Evolutionary conservation across 2,329 filamentous ascomycete species (phyloP), one percentile per base, ranked within the genome.

Genomic region (Diaporthe caulivora): DNA sequence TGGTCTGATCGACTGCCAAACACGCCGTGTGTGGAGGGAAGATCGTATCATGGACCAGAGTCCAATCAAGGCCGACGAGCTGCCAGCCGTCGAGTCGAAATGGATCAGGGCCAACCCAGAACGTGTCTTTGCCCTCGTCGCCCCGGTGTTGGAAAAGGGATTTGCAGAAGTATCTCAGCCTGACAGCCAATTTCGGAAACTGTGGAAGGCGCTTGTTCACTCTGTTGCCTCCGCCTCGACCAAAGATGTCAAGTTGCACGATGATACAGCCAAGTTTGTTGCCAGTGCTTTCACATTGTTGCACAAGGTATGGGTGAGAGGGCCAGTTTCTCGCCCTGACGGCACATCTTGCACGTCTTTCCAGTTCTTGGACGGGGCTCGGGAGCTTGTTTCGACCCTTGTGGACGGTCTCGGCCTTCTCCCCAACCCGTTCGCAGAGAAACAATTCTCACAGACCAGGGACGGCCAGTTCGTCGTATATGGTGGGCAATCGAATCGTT

Each of bases 211-310:
- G 1, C 84, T 95, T 17, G 86, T 94, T 55, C 84, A 86, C 4
- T 89, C 92, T 1, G 85, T 95, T 34, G 88, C 91, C 2, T 88
- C 89, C 64, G 93, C 93, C 51, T 92, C 92, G 31, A 89, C 88
- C 54, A 97, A 98, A 82, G 97, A 99, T 82, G 93, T 99, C 77
- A 97, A 96, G 78, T 92, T 95, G 9, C 95, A 95, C 0, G 89
- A 89, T 17, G 96, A 98, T 75, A 94, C 95, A 1, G 93, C 94
- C 79, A 89, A 91, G 75, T 96, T 95, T 73, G 88, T 98, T 75
- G 92, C 93, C 29, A 87, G 90, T 54, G 87, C 95, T 29, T 87
- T 96, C 65, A 91, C 91, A 54, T 83, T 95, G 29, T 84, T 98
- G 9, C 89, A 91, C 64, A 90, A 88, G 34, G 82, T 95, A 2